Conservation (phyloP, 441 rosid species). For the Brassica hybrid region DNA sequence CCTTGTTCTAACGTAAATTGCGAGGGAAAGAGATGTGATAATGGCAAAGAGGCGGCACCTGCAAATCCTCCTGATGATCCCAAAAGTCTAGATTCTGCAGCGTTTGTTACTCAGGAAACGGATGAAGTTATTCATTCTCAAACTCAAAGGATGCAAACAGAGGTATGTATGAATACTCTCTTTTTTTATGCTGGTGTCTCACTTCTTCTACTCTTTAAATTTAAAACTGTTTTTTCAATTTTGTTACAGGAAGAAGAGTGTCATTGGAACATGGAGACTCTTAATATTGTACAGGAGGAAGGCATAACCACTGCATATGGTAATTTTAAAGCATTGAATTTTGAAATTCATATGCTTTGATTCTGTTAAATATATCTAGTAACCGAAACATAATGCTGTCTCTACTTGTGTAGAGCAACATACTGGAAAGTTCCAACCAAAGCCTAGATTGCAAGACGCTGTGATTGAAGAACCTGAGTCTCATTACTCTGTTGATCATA, state of each 20-base stretch:
- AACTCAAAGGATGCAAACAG: slow-evolving; percentile 40
- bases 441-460: slow-evolving; percentile 52
- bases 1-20: slow-evolving; percentile 17
- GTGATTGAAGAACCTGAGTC: slow-evolving; percentile 36
- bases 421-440: slow-evolving; percentile 57
- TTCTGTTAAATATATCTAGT: not conserved
- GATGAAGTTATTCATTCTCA: slow-evolving; percentile 39
- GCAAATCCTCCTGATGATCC: slow-evolving; percentile 8
- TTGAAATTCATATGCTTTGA: slow-evolving; percentile 3
- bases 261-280: slow-evolving; percentile 47
- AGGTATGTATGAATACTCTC: slow-evolving; percentile 31
- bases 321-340: not conserved
- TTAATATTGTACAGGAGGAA: slow-evolving; percentile 47
- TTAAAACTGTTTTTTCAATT: slow-evolving; percentile 22
- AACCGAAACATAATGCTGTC: slow-evolving; percentile 1
- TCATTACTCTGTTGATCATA: slow-evolving; percentile 27
- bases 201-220: slow-evolving; percentile 23
- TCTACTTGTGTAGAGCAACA: slow-evolving; percentile 45
- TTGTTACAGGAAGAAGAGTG: slow-evolving; percentile 52
- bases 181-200: not conserved
- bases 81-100: no score
- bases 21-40: slow-evolving; percentile 8
- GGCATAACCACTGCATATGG: slow-evolving; percentile 35
- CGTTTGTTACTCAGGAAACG: slow-evolving; percentile 22
- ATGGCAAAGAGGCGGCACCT: slow-evolving; percentile 19